These are phyloP conservation scores for Ilyonectria robusta DNA, from an alignment of 2,329 filamentous ascomycete species.

Conservation along the genomic window DNA sequence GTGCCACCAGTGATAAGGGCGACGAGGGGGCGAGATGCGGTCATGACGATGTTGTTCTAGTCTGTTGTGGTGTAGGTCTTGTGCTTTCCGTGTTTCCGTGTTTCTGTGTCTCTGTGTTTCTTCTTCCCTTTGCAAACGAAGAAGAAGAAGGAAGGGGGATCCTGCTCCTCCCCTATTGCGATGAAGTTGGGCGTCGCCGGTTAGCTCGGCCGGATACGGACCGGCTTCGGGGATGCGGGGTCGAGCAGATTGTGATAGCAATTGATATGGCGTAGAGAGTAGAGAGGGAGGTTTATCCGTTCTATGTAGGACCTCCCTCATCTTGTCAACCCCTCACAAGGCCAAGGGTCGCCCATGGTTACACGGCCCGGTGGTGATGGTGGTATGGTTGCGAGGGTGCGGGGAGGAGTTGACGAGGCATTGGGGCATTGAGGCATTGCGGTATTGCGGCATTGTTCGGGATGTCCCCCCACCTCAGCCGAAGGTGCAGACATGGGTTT, in stretches of 20 bases:
- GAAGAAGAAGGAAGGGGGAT: constrained; percentile 1
- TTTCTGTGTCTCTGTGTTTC: neutral
- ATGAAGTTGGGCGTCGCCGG: neutral
- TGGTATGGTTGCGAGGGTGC: neutral
- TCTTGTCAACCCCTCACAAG: neutral
- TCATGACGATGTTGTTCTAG: neutral
- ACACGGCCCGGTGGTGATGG: neutral
- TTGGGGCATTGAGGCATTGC: neutral
- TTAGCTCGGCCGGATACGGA: neutral
- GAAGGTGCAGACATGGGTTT: constrained; percentile 13
- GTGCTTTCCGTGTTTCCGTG: neutral
- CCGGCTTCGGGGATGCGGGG: constrained; percentile 12
- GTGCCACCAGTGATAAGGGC: constrained; percentile 66
- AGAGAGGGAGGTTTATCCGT: neutral
- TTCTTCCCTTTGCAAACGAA: neutral
- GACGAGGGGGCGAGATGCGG: constrained; percentile 47
- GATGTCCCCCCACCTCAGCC: constrained; percentile 25
- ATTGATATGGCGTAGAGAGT: neutral
- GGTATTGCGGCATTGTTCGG: constrained; percentile 7
- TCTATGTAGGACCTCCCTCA: neutral
- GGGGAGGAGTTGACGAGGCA: neutral
- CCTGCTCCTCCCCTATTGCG: constrained; percentile 7
- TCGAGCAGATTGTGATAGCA: neutral
- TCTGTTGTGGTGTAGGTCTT: neutral
- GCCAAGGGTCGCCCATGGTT: neutral